Conservation (phyloP, 2,329 filamentous ascomycete species). For the Paradendryphiella salina region DNA sequence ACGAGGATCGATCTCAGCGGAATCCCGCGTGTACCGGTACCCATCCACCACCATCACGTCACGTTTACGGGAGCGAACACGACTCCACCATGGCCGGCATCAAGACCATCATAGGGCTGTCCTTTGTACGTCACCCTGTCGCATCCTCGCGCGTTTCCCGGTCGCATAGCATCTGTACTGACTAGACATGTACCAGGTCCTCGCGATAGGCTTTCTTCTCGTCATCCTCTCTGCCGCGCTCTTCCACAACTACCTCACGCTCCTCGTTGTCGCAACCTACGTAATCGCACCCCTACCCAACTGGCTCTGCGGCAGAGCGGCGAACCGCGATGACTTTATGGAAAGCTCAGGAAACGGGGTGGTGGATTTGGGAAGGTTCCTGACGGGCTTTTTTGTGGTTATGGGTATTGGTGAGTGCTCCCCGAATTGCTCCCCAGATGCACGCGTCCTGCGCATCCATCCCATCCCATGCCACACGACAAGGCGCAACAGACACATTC, state of each 20-base stretch:
- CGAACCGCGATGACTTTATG: constrained; percentile 95
- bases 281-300: constrained; percentile 91
- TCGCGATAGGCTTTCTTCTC: constrained; percentile 97
- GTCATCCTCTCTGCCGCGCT: constrained; percentile 97
- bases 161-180: constrained; percentile 1
- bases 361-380: constrained; percentile 91
- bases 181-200: constrained; percentile 60
- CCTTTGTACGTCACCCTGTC: constrained; percentile 69
- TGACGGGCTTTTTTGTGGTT: constrained; percentile 91
- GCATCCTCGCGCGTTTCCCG: constrained; percentile 16
- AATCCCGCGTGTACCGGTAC: neutral
- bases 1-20: constrained; percentile 1
- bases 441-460: neutral
- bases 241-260: constrained; percentile 90
- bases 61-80: neutral
- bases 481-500: neutral
- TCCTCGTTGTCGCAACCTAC: constrained; percentile 95
- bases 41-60: neutral
- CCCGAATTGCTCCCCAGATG: constrained; percentile 31
- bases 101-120: constrained; percentile 98
- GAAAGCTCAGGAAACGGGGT: constrained; percentile 78
- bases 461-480: neutral
- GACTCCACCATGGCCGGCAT: constrained; percentile 72
- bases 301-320: constrained; percentile 88
- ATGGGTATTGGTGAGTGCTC: constrained; percentile 87